These are phyloP conservation scores for Gypsophila paniculata DNA, from an alignment of 179 eudicot species.

Conservation along the genomic window DNA sequence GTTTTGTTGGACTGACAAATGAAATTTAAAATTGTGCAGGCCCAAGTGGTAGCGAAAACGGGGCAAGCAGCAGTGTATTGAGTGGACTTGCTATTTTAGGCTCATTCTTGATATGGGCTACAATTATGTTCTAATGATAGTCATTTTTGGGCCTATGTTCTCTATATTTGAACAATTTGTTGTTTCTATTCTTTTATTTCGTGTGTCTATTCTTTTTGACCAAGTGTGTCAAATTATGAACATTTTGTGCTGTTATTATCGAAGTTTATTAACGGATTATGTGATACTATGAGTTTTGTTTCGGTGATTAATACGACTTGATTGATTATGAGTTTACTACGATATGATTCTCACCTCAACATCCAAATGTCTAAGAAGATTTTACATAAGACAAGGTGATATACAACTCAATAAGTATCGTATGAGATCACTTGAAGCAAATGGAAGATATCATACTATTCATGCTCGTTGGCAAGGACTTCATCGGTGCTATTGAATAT, in stretches of 20 bases:
- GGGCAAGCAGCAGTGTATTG: conserved; percentile 4
- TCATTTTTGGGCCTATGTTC: not conserved
- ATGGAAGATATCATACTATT: too few species aligned
- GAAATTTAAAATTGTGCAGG: conserved; percentile 2
- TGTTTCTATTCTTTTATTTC: conserved; percentile 6
- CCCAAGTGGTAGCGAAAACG: not conserved
- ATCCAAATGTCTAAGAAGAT: too few species aligned
- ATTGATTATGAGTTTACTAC: too few species aligned
- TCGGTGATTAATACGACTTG: too few species aligned
- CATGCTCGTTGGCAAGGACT: too few species aligned
- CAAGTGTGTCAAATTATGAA: not conserved
- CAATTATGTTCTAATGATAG: conserved; percentile 13
- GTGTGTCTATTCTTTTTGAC: not conserved
- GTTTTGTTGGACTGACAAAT: not conserved
- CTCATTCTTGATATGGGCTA: conserved; percentile 9
- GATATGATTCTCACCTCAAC: too few species aligned
- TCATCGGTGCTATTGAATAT: too few species aligned
- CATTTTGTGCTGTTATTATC: not conserved
- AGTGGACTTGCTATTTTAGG: conserved; percentile 14
- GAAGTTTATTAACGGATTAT: not conserved
- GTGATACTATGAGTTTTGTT: not conserved
- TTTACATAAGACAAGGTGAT: too few species aligned
- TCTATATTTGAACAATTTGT: not conserved
- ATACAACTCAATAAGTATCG: too few species aligned
- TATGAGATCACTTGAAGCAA: too few species aligned